Evolutionary conservation across 75 land plant species (phyloP).

Genomic region (Cupressus sempervirens): DNA sequence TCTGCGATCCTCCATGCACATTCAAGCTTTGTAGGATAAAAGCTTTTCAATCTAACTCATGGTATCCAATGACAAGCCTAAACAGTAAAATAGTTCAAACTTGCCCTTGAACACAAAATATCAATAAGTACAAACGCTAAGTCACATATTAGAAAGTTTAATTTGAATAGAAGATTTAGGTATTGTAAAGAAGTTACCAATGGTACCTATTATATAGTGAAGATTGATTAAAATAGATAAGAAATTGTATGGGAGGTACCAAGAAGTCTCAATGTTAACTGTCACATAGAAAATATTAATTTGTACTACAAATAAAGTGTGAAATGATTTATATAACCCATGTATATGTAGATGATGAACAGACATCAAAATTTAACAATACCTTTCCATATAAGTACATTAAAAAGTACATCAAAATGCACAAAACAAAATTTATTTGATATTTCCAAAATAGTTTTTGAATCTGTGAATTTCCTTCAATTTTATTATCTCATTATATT

Average conservation of each 20-base stretch:
- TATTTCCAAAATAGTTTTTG: neutral
- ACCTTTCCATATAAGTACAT: neutral
- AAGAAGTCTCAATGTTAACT: neutral
- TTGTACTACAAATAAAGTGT: neutral
- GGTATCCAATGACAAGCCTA: neutral
- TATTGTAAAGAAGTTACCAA: neutral
- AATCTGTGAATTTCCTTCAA: neutral
- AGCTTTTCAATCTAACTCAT: neutral
- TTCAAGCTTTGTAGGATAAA: neutral
- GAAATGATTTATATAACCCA: neutral
- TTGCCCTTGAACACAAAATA: neutral
- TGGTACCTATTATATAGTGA: neutral
- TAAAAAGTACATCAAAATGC: neutral
- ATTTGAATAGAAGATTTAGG: neutral
- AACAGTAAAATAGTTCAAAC: neutral
- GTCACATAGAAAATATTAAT: neutral
- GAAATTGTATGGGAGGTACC: neutral
- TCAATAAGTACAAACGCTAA: neutral
- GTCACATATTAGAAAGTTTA: no score
- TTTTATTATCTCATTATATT: neutral
- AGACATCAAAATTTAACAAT: neutral
- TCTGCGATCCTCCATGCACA: neutral
- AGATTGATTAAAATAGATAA: neutral
- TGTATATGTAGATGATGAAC: neutral
- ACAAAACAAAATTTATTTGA: neutral